phyloP scores from a whole-genome alignment of 1,284 basidiomycete genomes.

The Limonomyces culmigenus region DNA sequence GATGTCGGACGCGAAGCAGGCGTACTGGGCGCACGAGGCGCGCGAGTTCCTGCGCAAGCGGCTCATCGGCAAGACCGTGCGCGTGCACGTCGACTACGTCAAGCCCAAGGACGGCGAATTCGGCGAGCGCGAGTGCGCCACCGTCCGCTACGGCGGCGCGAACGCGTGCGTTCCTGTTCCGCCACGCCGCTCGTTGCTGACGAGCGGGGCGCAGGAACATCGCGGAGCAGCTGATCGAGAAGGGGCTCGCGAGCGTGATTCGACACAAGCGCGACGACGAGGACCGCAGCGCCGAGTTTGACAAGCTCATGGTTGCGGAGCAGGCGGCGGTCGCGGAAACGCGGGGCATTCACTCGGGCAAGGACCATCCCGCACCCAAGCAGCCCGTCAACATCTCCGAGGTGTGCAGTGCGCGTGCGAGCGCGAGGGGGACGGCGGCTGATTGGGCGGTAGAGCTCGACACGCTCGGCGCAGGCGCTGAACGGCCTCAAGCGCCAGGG shows the following conservation, averaged over 20 bases:
- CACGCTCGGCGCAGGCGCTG: constrained; percentile 72
- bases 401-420: constrained; percentile 46
- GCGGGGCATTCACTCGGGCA: constrained; percentile 88
- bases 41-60: constrained; percentile 83
- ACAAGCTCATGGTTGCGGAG: constrained; percentile 91
- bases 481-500: constrained; percentile 87
- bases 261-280: constrained; percentile 92
- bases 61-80: constrained; percentile 85
- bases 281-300: constrained; percentile 85
- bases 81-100: constrained; percentile 73
- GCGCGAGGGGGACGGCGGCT: constrained; percentile 9
- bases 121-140: constrained; percentile 85
- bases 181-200: constrained; percentile 11
- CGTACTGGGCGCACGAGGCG: constrained; percentile 82
- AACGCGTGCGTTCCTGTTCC: constrained; percentile 33
- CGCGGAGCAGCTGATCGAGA: constrained; percentile 84
- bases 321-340: constrained; percentile 63
- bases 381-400: constrained; percentile 79
- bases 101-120: constrained; percentile 88
- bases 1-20: constrained; percentile 78
- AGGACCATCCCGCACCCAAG: constrained; percentile 65
- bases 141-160: constrained; percentile 69
- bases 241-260: constrained; percentile 80
- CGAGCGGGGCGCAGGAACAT: constrained; percentile 49
- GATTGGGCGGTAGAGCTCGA: constrained; percentile 29